Conservation (phyloP, 73 alveolate genomes). For the Paraurostyla sp. region DNA sequence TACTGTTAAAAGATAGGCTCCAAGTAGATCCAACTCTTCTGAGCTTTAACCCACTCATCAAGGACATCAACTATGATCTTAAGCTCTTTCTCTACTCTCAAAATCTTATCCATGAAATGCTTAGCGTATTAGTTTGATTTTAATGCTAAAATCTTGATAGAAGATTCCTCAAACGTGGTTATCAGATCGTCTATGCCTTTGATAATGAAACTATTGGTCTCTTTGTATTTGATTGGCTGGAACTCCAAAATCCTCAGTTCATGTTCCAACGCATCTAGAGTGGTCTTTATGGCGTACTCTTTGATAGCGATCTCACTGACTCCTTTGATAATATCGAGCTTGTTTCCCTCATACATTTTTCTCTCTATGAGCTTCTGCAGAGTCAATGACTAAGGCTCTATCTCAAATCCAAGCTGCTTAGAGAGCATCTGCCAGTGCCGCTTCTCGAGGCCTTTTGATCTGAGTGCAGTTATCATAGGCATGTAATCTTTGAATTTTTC, state of each 20-base stretch:
- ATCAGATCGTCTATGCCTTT: constrained; percentile 68
- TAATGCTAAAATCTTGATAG: constrained; percentile 63
- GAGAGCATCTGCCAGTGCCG: constrained; percentile 71
- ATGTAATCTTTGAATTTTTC: constrained; percentile 71
- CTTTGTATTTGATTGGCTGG: constrained; percentile 66
- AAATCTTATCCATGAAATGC: constrained; percentile 65
- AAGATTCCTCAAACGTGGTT: constrained; percentile 68
- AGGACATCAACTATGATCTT: constrained; percentile 83
- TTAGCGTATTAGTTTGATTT: constrained; percentile 61
- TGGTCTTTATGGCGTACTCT: constrained; percentile 74
- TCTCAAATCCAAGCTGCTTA: constrained; percentile 48
- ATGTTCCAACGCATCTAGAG: constrained; percentile 71
- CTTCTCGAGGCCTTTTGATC: constrained; percentile 75
- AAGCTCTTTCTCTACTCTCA: constrained; percentile 70
- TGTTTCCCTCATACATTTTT: constrained; percentile 61
- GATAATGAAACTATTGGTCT: constrained; percentile 54
- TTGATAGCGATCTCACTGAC: constrained; percentile 73
- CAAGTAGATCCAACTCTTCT: constrained; percentile 92
- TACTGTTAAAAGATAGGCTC: constrained; percentile 95
- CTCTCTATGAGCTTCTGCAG: constrained; percentile 44
- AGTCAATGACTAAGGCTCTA: constrained; percentile 65
- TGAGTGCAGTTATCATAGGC: constrained; percentile 75
- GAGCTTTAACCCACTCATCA: constrained; percentile 96
- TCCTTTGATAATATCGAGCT: constrained; percentile 66
- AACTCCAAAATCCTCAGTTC: constrained; percentile 69